Conservation (phyloP, 2,329 filamentous ascomycete species). For the Trichoderma koningii region DNA sequence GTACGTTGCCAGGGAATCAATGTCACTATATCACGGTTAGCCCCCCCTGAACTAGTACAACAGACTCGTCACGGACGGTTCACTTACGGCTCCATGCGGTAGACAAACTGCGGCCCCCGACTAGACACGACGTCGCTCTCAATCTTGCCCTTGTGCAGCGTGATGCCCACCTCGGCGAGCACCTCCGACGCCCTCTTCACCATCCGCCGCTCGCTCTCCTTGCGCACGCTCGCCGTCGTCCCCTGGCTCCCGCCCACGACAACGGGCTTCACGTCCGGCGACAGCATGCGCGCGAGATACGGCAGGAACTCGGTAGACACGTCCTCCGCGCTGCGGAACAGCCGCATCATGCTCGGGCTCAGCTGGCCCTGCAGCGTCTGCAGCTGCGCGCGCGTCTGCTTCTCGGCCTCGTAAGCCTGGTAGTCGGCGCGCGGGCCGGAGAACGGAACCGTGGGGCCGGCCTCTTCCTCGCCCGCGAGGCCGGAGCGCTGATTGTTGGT, state of each 20-base stretch:
- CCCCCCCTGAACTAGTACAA: too few species aligned
- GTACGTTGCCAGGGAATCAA: conserved; percentile 79
- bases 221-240: conserved; percentile 80
- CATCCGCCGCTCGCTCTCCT: conserved; percentile 79
- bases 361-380: conserved; percentile 72
- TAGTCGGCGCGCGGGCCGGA: conserved; percentile 81
- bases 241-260: conserved; percentile 70
- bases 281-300: conserved; percentile 79
- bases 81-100: conserved; percentile 90
- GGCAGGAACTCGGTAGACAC: conserved; percentile 82
- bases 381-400: conserved; percentile 74
- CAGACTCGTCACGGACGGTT: too few species aligned
- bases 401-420: conserved; percentile 75
- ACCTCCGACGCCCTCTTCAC: conserved; percentile 78
- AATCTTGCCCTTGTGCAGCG: conserved; percentile 77
- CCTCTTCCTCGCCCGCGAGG: conserved; percentile 48
- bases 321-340: conserved; percentile 77
- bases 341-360: conserved; percentile 68
- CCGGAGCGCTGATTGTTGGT: background rate
- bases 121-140: conserved; percentile 65
- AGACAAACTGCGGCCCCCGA: conserved; percentile 73
- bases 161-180: conserved; percentile 79
- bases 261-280: conserved; percentile 88
- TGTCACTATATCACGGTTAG: conserved; percentile 47
- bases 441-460: conserved; percentile 67